Conservation (phyloP, 2,329 filamentous ascomycete species). For the Colletotrichum theobromicola region DNA sequence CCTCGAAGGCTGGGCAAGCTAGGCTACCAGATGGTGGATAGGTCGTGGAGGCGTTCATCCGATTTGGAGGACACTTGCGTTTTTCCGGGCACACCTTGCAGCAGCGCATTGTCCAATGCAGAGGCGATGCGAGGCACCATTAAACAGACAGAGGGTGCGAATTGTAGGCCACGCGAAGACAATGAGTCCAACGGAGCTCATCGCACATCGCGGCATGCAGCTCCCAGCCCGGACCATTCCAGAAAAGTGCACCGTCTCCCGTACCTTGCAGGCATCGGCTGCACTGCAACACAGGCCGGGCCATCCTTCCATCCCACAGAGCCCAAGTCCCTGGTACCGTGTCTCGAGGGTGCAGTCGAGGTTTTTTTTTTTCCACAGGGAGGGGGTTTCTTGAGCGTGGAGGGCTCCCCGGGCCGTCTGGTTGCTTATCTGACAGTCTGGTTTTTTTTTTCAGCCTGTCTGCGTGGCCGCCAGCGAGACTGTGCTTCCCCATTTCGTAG, state of each 20-base stretch:
- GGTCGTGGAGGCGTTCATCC: background rate
- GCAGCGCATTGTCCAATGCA: constrained; percentile 2
- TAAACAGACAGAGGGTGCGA: background rate
- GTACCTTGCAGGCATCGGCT: constrained; percentile 19
- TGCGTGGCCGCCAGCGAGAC: background rate
- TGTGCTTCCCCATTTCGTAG: background rate
- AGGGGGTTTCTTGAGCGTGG: background rate
- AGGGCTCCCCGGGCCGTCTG: background rate
- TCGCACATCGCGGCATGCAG: background rate
- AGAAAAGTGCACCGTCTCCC: constrained; percentile 14
- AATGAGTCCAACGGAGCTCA: background rate
- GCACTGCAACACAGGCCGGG: constrained; percentile 13
- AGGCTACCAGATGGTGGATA: background rate
- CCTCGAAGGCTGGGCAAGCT: background rate
- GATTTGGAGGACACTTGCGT: background rate
- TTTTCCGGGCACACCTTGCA: background rate
- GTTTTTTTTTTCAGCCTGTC: background rate
- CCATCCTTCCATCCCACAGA: background rate
- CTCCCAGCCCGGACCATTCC: constrained; percentile 8
- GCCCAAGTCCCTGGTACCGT: constrained; percentile 17
- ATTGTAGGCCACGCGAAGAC: background rate
- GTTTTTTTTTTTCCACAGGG: background rate
- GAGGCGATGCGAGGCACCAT: background rate
- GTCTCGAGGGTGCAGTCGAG: background rate
- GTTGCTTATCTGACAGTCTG: background rate